Base-by-base conservation (phyloP, 2,329 filamentous ascomycete genomes). In the Trichoderma lentiforme region DNA sequence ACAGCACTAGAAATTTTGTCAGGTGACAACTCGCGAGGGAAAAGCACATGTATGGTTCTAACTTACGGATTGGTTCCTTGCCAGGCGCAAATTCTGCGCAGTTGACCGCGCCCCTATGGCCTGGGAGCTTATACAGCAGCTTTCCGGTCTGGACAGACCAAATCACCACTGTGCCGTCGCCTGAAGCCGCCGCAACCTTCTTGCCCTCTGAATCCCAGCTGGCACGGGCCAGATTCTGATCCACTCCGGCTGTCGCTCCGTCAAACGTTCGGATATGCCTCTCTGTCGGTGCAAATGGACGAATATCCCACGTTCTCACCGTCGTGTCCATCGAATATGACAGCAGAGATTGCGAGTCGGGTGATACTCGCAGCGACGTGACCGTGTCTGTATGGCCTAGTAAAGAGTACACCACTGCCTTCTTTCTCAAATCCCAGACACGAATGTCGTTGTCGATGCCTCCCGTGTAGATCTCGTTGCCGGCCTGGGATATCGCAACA, bases 361-460 rank as follows among this genome's bases (percentile, higher is more conserved):
- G 95, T 2, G 95, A 98, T n/a, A 98, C 89, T 69, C 92, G 87
- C 61, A 99, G 86, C 14, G 94, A 97, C 3, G 95, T 97, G 74
- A 99, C 87, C 0, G 95, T 98, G 79, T 99, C 96, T 68, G 90
- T 92, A 80, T 99, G 96, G 0, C 96, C 96, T 14, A 92, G 83
- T 86, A 99, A 91, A 2, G 92, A 92, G 82, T 98, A 98, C 6
- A 94, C 90, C 3, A 97, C 89, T 7, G 92, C 89, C 82, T 97
- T 94, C 85, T 97, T 98, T 75, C 96, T 90, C 78, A 98, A 84
- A 82, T 99, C 96, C 95, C 96, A 99, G 24, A 97, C 95, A 77
- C 95, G 94, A 80, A 99, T 97, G 77, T 97, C 94, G 79, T 98
- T 98, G 83, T 98, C 96, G 76, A 99, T 98, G 26, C 95, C 93